Conservation (phyloP, 148 eudicot species). For the Hydrangea macrophylla region DNA sequence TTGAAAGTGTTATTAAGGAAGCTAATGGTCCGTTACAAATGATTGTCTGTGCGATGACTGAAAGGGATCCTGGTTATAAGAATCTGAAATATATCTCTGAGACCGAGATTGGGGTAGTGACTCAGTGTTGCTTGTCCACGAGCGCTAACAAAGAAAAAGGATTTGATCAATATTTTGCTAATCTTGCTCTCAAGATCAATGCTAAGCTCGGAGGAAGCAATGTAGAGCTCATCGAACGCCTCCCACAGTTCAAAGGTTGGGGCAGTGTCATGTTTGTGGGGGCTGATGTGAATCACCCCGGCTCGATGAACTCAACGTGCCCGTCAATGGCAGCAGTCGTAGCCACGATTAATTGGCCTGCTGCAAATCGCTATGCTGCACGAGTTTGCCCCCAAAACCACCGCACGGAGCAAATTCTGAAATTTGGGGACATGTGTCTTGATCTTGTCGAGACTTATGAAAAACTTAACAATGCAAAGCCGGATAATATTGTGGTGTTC, state of each 20-base stretch:
- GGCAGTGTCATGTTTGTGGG: constrained; percentile 58
- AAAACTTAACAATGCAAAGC: constrained; percentile 29
- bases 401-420: constrained; percentile 35
- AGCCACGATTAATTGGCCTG: constrained; percentile 53
- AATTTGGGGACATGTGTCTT: constrained; percentile 41
- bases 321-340: constrained; percentile 59
- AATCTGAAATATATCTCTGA: constrained; percentile 66
- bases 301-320: constrained; percentile 11
- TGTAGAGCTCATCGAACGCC: constrained; percentile 40
- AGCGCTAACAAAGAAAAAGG: constrained; percentile 37
- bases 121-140: constrained; percentile 64
- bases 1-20: constrained; percentile 23
- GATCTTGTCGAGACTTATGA: constrained; percentile 38
- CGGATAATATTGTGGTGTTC: constrained; percentile 40
- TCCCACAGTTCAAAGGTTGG: constrained; percentile 32
- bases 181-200: constrained; percentile 74
- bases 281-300: constrained; percentile 60
- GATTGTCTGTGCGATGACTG: constrained; percentile 56
- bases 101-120: constrained; percentile 58
- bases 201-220: constrained; percentile 84
- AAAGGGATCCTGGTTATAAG: constrained; percentile 44
- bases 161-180: constrained; percentile 66
- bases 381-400: constrained; percentile 33
- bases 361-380: constrained; percentile 46
- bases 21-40: constrained; percentile 39